Evolutionary conservation across 352 stramenopile genomes (phyloP).

Genomic region (Globisporangium polare): DNA sequence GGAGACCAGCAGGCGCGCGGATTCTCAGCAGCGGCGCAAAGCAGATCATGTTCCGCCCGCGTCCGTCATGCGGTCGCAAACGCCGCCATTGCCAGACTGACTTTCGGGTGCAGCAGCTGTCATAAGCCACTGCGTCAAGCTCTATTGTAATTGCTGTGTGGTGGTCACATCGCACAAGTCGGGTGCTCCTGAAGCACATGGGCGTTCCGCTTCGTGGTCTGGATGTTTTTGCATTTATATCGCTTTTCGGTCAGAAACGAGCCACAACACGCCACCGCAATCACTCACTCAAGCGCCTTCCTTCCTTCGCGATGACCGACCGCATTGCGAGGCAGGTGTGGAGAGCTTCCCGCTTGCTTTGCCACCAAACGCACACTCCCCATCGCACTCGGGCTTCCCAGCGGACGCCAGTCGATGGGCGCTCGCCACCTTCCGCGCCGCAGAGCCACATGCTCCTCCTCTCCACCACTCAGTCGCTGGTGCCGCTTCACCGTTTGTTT

Average conservation of each 20-base stretch:
- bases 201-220: not conserved
- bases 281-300: not conserved
- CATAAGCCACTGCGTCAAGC: not conserved
- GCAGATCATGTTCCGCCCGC: not conserved
- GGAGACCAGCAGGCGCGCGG: not conserved
- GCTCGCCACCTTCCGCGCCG: not conserved
- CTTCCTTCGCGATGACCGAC: too few relatives aligned
- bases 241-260: constrained; percentile 3
- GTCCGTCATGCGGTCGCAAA: not conserved
- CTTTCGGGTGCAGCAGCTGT: not conserved
- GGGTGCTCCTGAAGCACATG: constrained; percentile 1
- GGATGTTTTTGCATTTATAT: constrained; percentile 6
- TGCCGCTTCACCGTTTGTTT: too few relatives aligned
- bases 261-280: not conserved
- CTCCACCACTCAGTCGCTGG: too few relatives aligned
- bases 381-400: not conserved
- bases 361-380: not conserved
- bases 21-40: not conserved
- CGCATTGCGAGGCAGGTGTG: too few relatives aligned
- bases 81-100: not conserved
- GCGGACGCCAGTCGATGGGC: not conserved
- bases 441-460: not conserved
- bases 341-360: not conserved
- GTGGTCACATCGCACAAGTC: constrained; percentile 5
- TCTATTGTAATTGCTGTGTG: too few relatives aligned